These are phyloP conservation scores for Colletotrichum sp. DNA, from an alignment of 2,329 filamentous ascomycete species.

Conservation along the genomic window DNA sequence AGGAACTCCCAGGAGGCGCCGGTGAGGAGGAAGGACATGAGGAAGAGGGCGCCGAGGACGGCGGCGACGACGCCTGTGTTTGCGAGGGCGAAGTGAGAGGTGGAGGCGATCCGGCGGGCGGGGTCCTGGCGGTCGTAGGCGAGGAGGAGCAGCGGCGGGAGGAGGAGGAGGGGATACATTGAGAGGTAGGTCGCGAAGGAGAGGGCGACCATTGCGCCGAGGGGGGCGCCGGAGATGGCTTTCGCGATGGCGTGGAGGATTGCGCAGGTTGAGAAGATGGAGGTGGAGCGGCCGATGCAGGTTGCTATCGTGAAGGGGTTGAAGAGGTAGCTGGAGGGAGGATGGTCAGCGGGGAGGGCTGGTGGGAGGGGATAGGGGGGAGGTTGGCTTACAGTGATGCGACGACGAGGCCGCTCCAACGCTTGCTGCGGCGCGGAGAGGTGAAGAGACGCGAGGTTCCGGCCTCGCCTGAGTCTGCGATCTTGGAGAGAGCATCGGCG, in stretches of 20 bases:
- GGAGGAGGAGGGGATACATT: conserved; percentile 86
- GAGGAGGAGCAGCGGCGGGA: conserved; percentile 81
- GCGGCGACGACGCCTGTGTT: conserved; percentile 58
- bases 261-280: conserved; percentile 86
- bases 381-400: conserved; percentile 71
- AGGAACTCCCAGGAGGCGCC: conserved; percentile 87
- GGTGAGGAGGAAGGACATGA: conserved; percentile 75
- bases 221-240: conserved; percentile 74
- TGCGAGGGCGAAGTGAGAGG: conserved; percentile 55
- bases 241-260: conserved; percentile 84
- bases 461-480: conserved; percentile 83
- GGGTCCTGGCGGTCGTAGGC: conserved; percentile 71
- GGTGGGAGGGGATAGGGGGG: not conserved
- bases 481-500: conserved; percentile 77
- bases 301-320: conserved; percentile 94
- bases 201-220: conserved; percentile 83
- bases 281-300: conserved; percentile 88
- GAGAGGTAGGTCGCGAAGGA: conserved; percentile 90
- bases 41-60: conserved; percentile 67
- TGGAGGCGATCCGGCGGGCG: conserved; percentile 37
- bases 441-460: conserved; percentile 75
- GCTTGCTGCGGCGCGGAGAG: conserved; percentile 77
- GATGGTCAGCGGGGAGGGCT: conserved; percentile 83
- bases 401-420: conserved; percentile 76
- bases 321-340: conserved; percentile 75